Evolutionary conservation across 164 flowering plant genomes (phyloP), one percentile per base, ranked within the genome.

Genomic region (Houttuynia cordata): DNA sequence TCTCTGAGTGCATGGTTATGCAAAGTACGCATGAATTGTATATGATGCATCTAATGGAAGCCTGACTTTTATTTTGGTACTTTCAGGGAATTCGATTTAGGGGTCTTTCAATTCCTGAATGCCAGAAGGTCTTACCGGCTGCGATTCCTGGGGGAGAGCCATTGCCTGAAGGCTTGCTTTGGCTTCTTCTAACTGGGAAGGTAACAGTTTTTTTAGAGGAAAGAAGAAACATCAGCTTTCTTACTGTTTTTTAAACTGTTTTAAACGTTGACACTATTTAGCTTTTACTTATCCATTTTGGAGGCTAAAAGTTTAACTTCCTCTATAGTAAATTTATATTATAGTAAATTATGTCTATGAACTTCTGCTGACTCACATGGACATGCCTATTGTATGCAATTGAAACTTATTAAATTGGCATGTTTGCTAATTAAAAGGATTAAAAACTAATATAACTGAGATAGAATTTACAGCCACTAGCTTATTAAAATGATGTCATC

Each of bases 151-250:
- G 73, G 20, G 97, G 97, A 59, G 96, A 90, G 72, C 98, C 98
- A 34, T 73, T 89, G 72, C 98, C 98, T 52, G 97, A 89, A 70
- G 92, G 96, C 68, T 87, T 93, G 45, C 80, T 93, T 12, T 93
- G 97, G 97, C 91, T 93, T 69, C 94, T 90, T 72, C 62, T 90
- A 40, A 90, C 97, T 34, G 97, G 98, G 69, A 93, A 88, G 88
- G 98, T 76, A 53, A 60, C 60, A 10, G 15, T 65, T 62, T 40
- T 52, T 39, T 51, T 59, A 21, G 8, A 3, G 12, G 3, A 12
- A 0, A 12, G 17, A 12, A 12, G 17, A 45, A 2, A 45, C 17
- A 7, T 45, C 12, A 14, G 17, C 49, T 42, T 14, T 42, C 17
- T 42, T 42, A 10, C 4, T 42, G 12, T 10, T 42, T 52, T 30